Evolutionary conservation across 768 basidiomycete species (phyloP).

Genomic region (Lactarius sp.): DNA sequence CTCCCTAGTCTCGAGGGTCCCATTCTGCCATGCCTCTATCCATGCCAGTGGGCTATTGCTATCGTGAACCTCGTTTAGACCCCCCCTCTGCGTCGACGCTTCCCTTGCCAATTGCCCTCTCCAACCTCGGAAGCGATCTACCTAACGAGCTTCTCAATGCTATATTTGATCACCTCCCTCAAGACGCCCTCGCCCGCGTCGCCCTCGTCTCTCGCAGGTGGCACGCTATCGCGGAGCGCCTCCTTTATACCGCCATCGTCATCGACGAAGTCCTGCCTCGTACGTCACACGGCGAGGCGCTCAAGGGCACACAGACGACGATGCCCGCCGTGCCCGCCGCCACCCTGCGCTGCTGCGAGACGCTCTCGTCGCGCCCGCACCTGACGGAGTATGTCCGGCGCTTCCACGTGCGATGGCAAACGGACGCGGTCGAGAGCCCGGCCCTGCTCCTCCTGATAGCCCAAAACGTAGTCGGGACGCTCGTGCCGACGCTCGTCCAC

Average conservation of each 20-base stretch:
- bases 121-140: slow-evolving; percentile 27
- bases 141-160: slow-evolving; percentile 54
- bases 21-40: background rate
- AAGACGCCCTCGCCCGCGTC: slow-evolving; percentile 36
- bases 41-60: background rate
- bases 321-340: slow-evolving; percentile 29
- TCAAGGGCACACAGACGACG: background rate
- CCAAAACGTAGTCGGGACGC: slow-evolving; percentile 32
- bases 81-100: background rate
- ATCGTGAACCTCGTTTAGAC: background rate
- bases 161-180: slow-evolving; percentile 39
- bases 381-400: slow-evolving; percentile 43
- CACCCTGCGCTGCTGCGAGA: slow-evolving; percentile 49
- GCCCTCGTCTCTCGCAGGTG: slow-evolving; percentile 42
- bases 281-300: slow-evolving; percentile 33
- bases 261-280: slow-evolving; percentile 46
- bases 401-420: slow-evolving; percentile 53
- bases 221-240: slow-evolving; percentile 50
- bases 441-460: slow-evolving; percentile 22
- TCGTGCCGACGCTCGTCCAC: slow-evolving; percentile 39
- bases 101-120: background rate
- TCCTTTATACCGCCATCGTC: slow-evolving; percentile 50
- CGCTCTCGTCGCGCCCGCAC: slow-evolving; percentile 43
- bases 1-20: slow-evolving; percentile 7
- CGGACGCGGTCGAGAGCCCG: slow-evolving; percentile 33